These are phyloP conservation scores for Gilbertella persicaria DNA, from an alignment of 371 early-diverging fungal genomes.

Conservation along the genomic window DNA sequence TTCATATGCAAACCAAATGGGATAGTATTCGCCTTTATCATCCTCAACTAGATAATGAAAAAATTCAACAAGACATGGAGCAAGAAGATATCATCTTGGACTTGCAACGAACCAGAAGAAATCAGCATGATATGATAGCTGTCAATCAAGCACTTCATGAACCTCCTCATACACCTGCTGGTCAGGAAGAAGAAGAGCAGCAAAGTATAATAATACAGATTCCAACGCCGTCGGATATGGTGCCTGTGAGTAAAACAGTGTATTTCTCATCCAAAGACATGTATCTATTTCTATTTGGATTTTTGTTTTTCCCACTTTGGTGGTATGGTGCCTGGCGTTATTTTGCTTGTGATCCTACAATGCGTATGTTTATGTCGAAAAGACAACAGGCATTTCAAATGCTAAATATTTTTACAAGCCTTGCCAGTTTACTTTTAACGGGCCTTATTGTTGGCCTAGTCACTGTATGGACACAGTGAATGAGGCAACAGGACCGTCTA, in stretches of 20 bases:
- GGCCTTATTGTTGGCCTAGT: slow-evolving; percentile 19
- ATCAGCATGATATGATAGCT: neutral
- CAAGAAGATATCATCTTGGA: neutral
- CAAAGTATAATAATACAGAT: neutral
- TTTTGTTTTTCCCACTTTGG: slow-evolving; percentile 29
- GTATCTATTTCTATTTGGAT: slow-evolving; percentile 27
- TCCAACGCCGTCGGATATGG: neutral
- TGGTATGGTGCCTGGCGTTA: slow-evolving; percentile 23
- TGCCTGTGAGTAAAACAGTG: neutral
- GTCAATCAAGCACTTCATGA: neutral
- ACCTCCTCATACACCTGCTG: neutral
- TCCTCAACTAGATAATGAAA: slow-evolving; percentile 2
- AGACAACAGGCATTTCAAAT: slow-evolving; percentile 12
- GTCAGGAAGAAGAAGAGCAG: neutral
- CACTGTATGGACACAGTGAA: slow-evolving; percentile 6
- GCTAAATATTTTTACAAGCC: slow-evolving; percentile 14
- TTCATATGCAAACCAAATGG: slow-evolving; percentile 6
- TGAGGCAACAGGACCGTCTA: neutral
- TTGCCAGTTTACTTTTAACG: slow-evolving; percentile 16
- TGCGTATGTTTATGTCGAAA: neutral
- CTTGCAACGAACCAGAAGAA: neutral
- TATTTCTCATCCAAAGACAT: slow-evolving; percentile 1
- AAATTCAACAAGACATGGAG: neutral
- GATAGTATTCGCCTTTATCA: slow-evolving; percentile 1
- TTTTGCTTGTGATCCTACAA: neutral